These are phyloP conservation scores for Baudoinia panamericana DNA, from an alignment of 495 filamentous ascomycete species.

Conservation along the genomic window DNA sequence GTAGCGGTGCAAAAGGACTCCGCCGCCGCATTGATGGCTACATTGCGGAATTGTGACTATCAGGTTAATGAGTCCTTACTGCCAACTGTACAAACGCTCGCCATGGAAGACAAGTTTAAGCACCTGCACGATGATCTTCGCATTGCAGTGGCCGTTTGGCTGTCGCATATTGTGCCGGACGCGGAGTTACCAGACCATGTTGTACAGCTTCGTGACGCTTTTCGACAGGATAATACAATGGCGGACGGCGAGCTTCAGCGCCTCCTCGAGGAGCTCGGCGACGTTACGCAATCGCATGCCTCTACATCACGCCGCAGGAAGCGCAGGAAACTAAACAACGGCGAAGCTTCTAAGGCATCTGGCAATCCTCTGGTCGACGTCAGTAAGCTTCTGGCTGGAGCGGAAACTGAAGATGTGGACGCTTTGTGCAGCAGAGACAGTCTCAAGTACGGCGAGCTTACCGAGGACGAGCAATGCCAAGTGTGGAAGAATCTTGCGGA, in stretches of 20 bases:
- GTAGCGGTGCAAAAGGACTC: background rate
- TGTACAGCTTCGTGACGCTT: conserved; percentile 1
- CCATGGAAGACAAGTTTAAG: background rate
- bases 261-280: conserved; percentile 4
- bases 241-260: conserved; percentile 3
- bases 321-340: conserved; percentile 3
- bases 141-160: conserved; percentile 7
- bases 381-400: background rate
- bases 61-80: background rate
- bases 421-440: background rate
- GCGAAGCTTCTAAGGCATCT: background rate
- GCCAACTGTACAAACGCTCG: background rate
- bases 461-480: conserved; percentile 10
- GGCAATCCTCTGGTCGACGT: background rate
- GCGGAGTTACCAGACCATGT: conserved; percentile 4
- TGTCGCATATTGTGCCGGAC: background rate
- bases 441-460: background rate
- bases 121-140: conserved; percentile 10
- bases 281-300: background rate
- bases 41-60: background rate
- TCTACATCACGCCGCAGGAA: conserved; percentile 2
- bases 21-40: background rate
- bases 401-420: background rate
- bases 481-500: conserved; percentile 29
- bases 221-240: conserved; percentile 11